These are phyloP conservation scores for Beauveria asiatica DNA, from an alignment of 2,329 filamentous ascomycete genomes.

Conservation along the genomic window DNA sequence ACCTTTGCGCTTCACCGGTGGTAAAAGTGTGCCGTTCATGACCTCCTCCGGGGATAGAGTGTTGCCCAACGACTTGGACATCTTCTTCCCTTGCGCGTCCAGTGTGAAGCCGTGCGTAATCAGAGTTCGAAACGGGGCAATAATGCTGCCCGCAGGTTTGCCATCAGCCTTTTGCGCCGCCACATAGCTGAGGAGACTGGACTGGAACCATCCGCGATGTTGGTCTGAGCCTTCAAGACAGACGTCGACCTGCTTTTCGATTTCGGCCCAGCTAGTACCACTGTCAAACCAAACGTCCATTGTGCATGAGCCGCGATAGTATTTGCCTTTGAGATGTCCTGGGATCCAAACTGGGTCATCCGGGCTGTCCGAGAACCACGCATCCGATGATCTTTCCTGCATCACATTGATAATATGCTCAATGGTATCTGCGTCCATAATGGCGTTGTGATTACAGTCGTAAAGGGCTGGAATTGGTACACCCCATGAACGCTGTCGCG, in stretches of 20 bases:
- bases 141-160: conserved; percentile 18
- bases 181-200: conserved; percentile 79
- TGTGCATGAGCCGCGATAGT: conserved; percentile 76
- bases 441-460: conserved; percentile 59
- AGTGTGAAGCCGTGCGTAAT: conserved; percentile 94
- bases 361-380: conserved; percentile 82
- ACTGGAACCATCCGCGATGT: conserved; percentile 98
- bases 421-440: conserved; percentile 73
- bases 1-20: conserved; percentile 54
- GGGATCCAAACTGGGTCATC: conserved; percentile 75
- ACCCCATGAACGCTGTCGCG: conserved; percentile 89
- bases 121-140: conserved; percentile 74
- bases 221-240: conserved; percentile 94
- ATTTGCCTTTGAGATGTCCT: conserved; percentile 47
- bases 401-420: conserved; percentile 78
- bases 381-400: conserved; percentile 69
- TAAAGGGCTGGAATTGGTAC: conserved; percentile 93
- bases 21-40: conserved; percentile 72
- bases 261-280: conserved; percentile 79
- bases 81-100: conserved; percentile 85
- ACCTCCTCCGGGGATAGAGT: conserved; percentile 73
- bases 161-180: conserved; percentile 45
- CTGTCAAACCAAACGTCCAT: conserved; percentile 99
- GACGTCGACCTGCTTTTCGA: conserved; percentile 58
- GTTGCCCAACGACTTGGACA: conserved; percentile 96